Percentiles rank a stretch among this genome's conserved stretches.
phyloP scores from a whole-genome alignment of 495 filamentous ascomycete species.

The Neurospora sp. region DNA sequence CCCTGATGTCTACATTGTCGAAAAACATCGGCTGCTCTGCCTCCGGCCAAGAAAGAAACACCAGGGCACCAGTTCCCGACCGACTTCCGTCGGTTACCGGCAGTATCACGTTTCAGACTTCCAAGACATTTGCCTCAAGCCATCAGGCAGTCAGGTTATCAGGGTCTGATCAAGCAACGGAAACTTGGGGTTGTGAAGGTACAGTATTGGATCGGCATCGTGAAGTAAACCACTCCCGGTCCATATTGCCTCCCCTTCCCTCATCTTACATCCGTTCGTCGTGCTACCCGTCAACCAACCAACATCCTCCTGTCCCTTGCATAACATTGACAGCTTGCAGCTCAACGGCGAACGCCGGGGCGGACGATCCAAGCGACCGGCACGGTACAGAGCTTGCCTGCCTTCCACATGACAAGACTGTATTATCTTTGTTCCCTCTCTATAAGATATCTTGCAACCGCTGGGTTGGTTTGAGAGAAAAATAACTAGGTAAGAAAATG shows the following conservation, averaged over 20 bases:
- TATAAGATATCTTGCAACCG: not conserved
- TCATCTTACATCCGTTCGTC: not conserved
- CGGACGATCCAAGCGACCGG: not conserved
- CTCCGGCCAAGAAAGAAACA: not conserved
- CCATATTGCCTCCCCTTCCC: not conserved
- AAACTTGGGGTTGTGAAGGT: not conserved
- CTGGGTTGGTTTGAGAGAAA: not conserved
- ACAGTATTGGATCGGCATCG: not conserved
- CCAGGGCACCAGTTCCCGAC: not conserved
- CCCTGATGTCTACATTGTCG: not conserved
- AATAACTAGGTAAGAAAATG: not conserved
- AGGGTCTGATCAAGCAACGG: not conserved
- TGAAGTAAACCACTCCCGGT: not conserved
- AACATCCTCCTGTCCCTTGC: not conserved
- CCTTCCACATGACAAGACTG: not conserved
- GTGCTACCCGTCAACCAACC: not conserved
- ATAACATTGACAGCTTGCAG: not conserved
- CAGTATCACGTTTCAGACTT: not conserved
- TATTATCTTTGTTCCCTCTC: not conserved
- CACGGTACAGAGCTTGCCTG: not conserved
- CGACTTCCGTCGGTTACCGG: not conserved
- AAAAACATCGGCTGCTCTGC: not conserved
- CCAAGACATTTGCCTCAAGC: not conserved
- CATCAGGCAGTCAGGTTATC: not conserved
- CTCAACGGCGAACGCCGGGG: not conserved